Conservation (phyloP, 139 green algal species). For the Ostreobium quekettii region DNA sequence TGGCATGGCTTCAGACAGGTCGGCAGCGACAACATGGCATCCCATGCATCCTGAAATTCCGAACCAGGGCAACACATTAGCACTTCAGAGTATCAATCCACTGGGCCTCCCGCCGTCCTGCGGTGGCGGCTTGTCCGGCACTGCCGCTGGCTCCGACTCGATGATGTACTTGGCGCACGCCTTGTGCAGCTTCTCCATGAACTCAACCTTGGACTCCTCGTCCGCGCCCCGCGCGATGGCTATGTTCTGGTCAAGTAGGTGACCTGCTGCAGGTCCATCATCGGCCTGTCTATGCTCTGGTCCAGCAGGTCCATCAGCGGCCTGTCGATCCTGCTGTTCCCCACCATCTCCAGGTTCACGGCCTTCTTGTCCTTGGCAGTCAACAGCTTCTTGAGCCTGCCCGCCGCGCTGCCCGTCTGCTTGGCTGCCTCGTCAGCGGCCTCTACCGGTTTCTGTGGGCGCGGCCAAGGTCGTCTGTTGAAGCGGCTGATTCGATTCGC, state of each 20-base stretch:
- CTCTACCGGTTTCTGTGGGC: conserved; percentile 36
- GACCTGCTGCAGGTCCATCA: too few relatives aligned
- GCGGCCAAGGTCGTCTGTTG: too few relatives aligned
- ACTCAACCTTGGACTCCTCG: conserved; percentile 52
- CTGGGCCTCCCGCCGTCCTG: too few relatives aligned
- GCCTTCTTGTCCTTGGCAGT: conserved; percentile 61
- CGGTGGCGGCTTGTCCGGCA: too few relatives aligned
- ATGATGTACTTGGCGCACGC: conserved; percentile 27
- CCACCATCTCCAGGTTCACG: conserved; percentile 67
- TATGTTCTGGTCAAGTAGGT: conserved; percentile 77
- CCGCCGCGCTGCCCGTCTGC: conserved; percentile 34
- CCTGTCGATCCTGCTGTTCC: conserved; percentile 63
- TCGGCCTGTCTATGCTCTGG: too few relatives aligned
- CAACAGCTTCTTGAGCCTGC: conserved; percentile 66
- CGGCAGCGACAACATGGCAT: too few relatives aligned
- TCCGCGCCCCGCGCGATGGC: conserved; percentile 49
- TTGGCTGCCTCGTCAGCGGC: conserved; percentile 54
- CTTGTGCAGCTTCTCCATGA: conserved; percentile 73
- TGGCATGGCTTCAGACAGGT: too few relatives aligned
- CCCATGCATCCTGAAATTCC: too few relatives aligned
- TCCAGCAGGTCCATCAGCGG: conserved; percentile 64
- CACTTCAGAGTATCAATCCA: too few relatives aligned
- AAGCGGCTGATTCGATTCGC: too few relatives aligned
- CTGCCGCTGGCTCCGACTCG: too few relatives aligned
- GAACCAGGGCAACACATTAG: too few relatives aligned